A percentile compares a stretch with the other conserved stretches of the same genome.
Conservation (phyloP, 2,329 filamentous ascomycete species). For the Penicillium hesseltinei region DNA sequence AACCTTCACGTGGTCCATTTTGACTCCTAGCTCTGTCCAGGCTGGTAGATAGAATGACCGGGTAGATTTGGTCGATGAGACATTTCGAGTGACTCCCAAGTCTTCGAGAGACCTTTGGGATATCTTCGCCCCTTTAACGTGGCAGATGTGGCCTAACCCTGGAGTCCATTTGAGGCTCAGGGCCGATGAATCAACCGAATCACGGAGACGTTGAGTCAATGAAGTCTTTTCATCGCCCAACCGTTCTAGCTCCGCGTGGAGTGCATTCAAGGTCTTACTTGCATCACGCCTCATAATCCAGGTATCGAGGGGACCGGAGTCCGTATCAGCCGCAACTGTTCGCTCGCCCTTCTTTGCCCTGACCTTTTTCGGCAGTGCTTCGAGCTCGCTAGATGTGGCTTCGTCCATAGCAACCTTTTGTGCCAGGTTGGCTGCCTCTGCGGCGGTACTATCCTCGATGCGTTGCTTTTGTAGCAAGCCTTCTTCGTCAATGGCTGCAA, state of each 20-base stretch:
- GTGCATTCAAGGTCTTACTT: conserved; percentile 60
- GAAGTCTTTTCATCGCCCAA: conserved; percentile 60
- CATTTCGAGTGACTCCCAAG: conserved; percentile 50
- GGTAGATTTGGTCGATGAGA: conserved; percentile 80
- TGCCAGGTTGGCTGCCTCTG: conserved; percentile 69
- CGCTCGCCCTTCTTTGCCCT: conserved; percentile 30
- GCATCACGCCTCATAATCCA: conserved; percentile 67
- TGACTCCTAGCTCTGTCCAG: conserved; percentile 79
- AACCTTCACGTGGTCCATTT: conserved; percentile 72
- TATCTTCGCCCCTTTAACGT: conserved; percentile 77
- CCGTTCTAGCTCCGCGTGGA: conserved; percentile 66
- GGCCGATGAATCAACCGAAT: conserved; percentile 59
- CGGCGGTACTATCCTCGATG: conserved; percentile 68
- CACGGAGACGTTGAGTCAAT: conserved; percentile 62
- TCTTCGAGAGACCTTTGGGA: conserved; percentile 46
- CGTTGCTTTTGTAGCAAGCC: conserved; percentile 78
- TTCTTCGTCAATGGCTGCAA: conserved; percentile 84
- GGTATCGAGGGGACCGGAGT: conserved; percentile 49
- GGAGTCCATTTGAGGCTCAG: conserved; percentile 84
- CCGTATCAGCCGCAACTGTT: conserved; percentile 31
- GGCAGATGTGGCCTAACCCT: conserved; percentile 82
- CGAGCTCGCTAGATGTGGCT: conserved; percentile 58
- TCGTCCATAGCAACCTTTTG: conserved; percentile 68
- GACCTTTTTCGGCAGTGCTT: conserved; percentile 55
- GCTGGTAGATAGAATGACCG: conserved; percentile 77